A percentile compares a stretch with the other conserved stretches of the same genome.
Evolutionary conservation across 345 rosid genomes (phyloP).

Genomic region (Conringia planisiliqua): DNA sequence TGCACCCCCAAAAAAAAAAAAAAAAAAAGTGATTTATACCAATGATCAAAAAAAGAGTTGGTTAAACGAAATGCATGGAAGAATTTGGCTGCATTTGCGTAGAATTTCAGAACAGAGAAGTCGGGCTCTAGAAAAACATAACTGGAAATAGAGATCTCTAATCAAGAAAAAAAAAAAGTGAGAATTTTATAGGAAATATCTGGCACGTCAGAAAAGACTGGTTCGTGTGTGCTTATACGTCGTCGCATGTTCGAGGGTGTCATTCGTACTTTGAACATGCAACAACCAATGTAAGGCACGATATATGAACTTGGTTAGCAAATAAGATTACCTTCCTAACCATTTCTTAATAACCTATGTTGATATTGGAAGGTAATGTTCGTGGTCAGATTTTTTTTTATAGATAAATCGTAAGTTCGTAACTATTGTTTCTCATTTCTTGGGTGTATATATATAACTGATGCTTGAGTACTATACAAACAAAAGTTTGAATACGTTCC

Average conservation of each 20-base stretch:
- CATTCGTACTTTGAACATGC: too few species aligned
- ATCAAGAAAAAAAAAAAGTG: not conserved
- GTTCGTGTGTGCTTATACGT: too few species aligned
- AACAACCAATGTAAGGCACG: not conserved
- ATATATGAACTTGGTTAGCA: not conserved
- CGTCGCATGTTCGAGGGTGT: too few species aligned
- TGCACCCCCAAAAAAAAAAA: too few species aligned
- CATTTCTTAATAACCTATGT: not conserved
- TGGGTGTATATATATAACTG: not conserved
- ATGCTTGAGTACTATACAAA: not conserved
- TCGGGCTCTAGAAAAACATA: not conserved
- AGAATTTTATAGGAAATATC: not conserved
- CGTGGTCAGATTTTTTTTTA: not conserved
- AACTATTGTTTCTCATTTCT: not conserved
- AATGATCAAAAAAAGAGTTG: not conserved
- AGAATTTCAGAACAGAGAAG: not conserved
- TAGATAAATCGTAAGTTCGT: not conserved
- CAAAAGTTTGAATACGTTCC: not conserved
- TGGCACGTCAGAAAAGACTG: too few species aligned
- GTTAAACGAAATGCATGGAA: not conserved
- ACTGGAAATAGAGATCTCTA: not conserved
- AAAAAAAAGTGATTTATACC: not conserved
- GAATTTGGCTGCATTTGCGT: not conserved
- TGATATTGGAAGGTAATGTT: not conserved
- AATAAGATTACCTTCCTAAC: not conserved